Evolutionary conservation across 495 filamentous ascomycete genomes (phyloP), one percentile per base, ranked within the genome.

Genomic region (Aspergillus kassunensis): DNA sequence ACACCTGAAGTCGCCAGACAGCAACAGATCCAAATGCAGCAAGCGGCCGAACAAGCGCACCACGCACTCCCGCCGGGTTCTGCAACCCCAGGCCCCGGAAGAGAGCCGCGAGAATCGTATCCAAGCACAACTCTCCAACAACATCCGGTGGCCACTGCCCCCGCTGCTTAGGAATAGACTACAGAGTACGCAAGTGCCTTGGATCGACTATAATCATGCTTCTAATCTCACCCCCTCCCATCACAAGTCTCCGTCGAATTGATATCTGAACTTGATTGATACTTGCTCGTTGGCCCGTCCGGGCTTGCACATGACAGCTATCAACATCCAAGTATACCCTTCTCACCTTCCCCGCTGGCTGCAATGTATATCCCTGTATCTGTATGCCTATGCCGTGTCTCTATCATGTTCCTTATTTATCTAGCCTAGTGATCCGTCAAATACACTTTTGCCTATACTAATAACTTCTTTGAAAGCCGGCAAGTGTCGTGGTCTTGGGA

Each of bases 1-100:
- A 76, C 68, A 3, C 68, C 73, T 9, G 69, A 75, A 49, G 68
- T 76, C 42, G 73, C 73, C 18, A 68, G 69, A 40, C 73, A 76
- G 56, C 73, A 75, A 51, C 61, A 64, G 49, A 72, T 74, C 40
- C 73, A 76, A 47, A 65, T 74, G 39, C 70, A 75, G 57, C 66
- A 69, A 35, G 57, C 72, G 8, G 68, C 66, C 50, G 57, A 69
- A 37, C 56, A 65, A 48, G 56, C 68, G 16, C 70, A 73, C 49
- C 66, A 69, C 35, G 61, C 61, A 49, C 68, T 74, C 11, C 67
- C 69, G 1, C 67, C 67, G 4, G 72, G 72, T 37, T 66, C 72
- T 30, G 72, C 67, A 19, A 70, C 69, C 7, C 63, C 68, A 19
- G 73, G 73, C 3, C 71, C 71, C 9, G 64, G 69, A 18, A 65